A percentile compares a stretch with the other conserved stretches of the same genome.
Conservation (phyloP, 805 yeast species). For the Jamesozyma hellenica region DNA sequence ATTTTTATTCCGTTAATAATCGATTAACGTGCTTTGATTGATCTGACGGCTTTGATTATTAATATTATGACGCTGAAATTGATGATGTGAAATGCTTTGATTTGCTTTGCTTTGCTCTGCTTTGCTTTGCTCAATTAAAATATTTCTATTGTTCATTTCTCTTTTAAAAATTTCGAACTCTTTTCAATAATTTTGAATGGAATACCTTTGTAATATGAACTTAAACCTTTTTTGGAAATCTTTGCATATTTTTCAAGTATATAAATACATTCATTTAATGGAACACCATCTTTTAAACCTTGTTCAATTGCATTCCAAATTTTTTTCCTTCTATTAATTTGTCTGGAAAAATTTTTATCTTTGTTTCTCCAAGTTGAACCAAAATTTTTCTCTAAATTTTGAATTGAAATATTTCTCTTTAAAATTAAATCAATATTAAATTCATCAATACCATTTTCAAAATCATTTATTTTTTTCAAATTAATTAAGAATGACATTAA, state of each 20-base stretch:
- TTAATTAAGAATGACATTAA: conserved; percentile 13
- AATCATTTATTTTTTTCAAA: conserved; percentile 10
- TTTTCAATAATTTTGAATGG: conserved; percentile 18
- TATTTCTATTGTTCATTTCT: too few species aligned
- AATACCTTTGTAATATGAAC: conserved; percentile 25
- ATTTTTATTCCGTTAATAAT: too few species aligned
- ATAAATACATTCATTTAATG: conserved; percentile 15
- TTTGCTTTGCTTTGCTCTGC: too few species aligned
- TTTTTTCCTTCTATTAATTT: conserved; percentile 26
- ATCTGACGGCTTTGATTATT: too few species aligned
- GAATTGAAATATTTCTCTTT: conserved; percentile 17
- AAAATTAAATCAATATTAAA: conserved; percentile 10
- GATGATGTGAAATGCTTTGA: too few species aligned
- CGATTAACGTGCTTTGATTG: too few species aligned
- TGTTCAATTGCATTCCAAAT: conserved; percentile 25
- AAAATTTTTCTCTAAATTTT: conserved; percentile 16
- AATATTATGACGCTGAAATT: too few species aligned
- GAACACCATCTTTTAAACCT: conserved; percentile 18
- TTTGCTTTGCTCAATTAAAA: too few species aligned
- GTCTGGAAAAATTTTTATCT: conserved; percentile 26
- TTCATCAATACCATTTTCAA: conserved; percentile 1
- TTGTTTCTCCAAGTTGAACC: conserved; percentile 25
- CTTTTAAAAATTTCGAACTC: background rate
- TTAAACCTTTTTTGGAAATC: conserved; percentile 18
- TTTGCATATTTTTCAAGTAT: conserved; percentile 18